Conservation (phyloP, 257 asterid species). For the Misopates orontium region DNA sequence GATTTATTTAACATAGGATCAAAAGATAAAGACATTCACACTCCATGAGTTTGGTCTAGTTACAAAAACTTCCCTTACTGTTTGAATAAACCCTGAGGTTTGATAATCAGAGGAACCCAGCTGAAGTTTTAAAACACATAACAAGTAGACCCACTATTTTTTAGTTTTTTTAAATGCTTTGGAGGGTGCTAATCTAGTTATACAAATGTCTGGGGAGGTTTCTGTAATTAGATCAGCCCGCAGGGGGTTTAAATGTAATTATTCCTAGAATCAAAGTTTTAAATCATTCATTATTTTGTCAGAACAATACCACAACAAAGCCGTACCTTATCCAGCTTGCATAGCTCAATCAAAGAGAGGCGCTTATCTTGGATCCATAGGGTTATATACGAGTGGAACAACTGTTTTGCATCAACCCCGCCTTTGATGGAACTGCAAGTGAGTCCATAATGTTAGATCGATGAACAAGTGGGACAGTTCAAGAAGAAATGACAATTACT, state of each 20-base stretch:
- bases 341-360: slow-evolving; percentile 67
- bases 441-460: slow-evolving; percentile 21
- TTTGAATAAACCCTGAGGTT: too few species aligned
- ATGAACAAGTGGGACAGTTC: background rate
- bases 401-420: slow-evolving; percentile 87
- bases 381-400: slow-evolving; percentile 70
- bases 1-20: too few species aligned
- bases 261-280: background rate
- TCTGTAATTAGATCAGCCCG: too few species aligned
- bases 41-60: too few species aligned
- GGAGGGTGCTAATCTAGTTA: too few species aligned
- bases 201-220: too few species aligned
- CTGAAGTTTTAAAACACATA: too few species aligned
- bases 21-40: too few species aligned
- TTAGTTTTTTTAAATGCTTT: too few species aligned
- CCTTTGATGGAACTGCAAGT: slow-evolving; percentile 75
- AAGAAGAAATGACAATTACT: slow-evolving; percentile 8
- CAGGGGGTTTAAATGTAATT: background rate
- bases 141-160: too few species aligned
- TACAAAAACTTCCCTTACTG: too few species aligned
- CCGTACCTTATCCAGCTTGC: slow-evolving; percentile 86
- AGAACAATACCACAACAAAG: background rate
- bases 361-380: slow-evolving; percentile 92
- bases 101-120: too few species aligned
- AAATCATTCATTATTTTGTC: background rate